Evolutionary conservation across 345 rosid species (phyloP).

Genomic region (Boechera stricta): DNA sequence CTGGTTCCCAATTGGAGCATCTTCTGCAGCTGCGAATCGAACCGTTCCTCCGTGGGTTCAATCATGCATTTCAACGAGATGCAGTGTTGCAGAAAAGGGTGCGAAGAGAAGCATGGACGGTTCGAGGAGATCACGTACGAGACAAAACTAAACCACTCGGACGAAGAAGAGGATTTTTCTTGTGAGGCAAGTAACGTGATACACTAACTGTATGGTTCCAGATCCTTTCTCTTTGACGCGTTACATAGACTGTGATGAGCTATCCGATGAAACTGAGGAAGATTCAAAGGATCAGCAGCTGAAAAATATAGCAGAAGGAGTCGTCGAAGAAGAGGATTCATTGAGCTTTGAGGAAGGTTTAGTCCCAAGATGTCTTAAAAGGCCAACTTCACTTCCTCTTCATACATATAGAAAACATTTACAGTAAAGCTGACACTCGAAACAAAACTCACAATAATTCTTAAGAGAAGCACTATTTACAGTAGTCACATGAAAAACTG

Average conservation of each 20-base stretch:
- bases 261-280: conserved; percentile 49
- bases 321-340: conserved; percentile 16
- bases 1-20: conserved; percentile 72
- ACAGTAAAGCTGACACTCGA: background rate
- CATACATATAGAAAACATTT: background rate
- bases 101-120: conserved; percentile 82
- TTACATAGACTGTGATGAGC: background rate
- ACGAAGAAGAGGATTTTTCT: conserved; percentile 52
- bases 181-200: conserved; percentile 30
- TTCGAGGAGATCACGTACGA: conserved; percentile 79
- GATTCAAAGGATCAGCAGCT: conserved; percentile 51
- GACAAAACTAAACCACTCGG: conserved; percentile 59
- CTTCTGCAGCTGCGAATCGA: conserved; percentile 65
- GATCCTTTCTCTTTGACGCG: conserved; percentile 29
- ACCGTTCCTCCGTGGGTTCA: conserved; percentile 65
- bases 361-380: conserved; percentile 42
- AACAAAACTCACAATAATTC: background rate
- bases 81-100: conserved; percentile 63
- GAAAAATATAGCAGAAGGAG: conserved; percentile 32
- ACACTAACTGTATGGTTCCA: conserved; percentile 42
- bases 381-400: conserved; percentile 58
- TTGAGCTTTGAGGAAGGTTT: conserved; percentile 43
- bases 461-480: too few species aligned
- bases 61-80: conserved; percentile 54
- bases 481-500: too few species aligned